phyloP scores from a whole-genome alignment of 208 protist species.

The Porcisia hertigi region DNA sequence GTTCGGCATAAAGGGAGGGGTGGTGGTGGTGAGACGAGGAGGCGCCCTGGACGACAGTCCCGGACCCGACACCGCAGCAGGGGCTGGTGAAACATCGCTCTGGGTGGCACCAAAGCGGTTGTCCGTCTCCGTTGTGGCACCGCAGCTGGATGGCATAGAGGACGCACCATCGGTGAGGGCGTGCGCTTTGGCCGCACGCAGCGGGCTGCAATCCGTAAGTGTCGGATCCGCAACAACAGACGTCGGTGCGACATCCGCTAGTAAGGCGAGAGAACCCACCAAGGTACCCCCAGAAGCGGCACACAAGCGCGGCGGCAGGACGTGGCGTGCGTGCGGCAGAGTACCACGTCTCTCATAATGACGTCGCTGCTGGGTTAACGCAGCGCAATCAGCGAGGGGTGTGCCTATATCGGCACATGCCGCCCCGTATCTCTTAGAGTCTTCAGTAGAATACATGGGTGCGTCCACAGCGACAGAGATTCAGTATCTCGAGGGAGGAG shows the following conservation, averaged over 20 bases:
- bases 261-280: background rate
- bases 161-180: background rate
- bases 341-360: background rate
- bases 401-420: background rate
- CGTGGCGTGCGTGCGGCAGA: background rate
- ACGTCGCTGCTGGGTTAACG: background rate
- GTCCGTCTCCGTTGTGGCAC: background rate
- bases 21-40: background rate
- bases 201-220: background rate
- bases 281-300: background rate
- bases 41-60: background rate
- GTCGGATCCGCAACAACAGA: background rate
- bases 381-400: background rate
- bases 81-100: background rate
- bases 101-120: background rate
- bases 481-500: background rate
- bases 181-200: background rate
- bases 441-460: background rate
- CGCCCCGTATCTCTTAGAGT: background rate
- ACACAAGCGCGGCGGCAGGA: conserved; percentile 4
- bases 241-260: background rate
- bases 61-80: background rate
- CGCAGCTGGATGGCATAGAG: conserved; percentile 10
- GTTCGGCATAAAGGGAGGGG: background rate
- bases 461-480: background rate